Conservation (phyloP, 2,329 filamentous ascomycete species). For the Apiospora koreana region DNA sequence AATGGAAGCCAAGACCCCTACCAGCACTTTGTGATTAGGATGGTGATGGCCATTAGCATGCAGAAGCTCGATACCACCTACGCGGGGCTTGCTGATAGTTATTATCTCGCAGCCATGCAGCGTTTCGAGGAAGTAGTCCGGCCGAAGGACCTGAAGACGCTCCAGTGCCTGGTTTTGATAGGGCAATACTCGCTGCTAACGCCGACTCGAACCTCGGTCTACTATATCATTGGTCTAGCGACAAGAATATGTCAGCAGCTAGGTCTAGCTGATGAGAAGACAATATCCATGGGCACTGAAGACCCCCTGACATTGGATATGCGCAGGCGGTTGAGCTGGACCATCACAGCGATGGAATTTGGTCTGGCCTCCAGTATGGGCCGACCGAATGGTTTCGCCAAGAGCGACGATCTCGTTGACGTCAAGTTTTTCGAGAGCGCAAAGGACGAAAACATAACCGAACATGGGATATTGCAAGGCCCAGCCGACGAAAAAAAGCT, state of each 20-base stretch:
- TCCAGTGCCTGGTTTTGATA: constrained; percentile 87
- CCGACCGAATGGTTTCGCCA: constrained; percentile 82
- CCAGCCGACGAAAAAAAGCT: constrained; percentile 80
- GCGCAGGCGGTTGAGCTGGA: constrained; percentile 86
- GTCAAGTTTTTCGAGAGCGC: constrained; percentile 82
- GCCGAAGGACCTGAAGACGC: constrained; percentile 84
- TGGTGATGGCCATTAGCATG: constrained; percentile 92
- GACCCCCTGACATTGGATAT: constrained; percentile 83
- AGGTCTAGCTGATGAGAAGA: constrained; percentile 85
- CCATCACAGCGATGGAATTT: constrained; percentile 83
- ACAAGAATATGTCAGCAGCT: constrained; percentile 87
- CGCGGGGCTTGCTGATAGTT: constrained; percentile 91
- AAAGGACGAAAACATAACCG: constrained; percentile 81
- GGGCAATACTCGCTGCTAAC: constrained; percentile 91
- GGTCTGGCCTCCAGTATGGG: constrained; percentile 87
- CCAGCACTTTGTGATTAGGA: constrained; percentile 83
- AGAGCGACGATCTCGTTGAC: constrained; percentile 78
- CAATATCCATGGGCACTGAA: constrained; percentile 66
- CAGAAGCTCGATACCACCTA: constrained; percentile 89
- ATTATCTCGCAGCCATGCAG: constrained; percentile 87
- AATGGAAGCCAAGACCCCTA: constrained; percentile 74
- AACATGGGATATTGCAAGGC: constrained; percentile 71
- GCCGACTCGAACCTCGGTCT: constrained; percentile 87
- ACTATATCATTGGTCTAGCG: constrained; percentile 88
- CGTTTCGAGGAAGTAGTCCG: constrained; percentile 81